Evolutionary conservation across 2,329 filamentous ascomycete species (phyloP), one percentile per base, ranked within the genome.

Genomic region (Grosmannia huntii): DNA sequence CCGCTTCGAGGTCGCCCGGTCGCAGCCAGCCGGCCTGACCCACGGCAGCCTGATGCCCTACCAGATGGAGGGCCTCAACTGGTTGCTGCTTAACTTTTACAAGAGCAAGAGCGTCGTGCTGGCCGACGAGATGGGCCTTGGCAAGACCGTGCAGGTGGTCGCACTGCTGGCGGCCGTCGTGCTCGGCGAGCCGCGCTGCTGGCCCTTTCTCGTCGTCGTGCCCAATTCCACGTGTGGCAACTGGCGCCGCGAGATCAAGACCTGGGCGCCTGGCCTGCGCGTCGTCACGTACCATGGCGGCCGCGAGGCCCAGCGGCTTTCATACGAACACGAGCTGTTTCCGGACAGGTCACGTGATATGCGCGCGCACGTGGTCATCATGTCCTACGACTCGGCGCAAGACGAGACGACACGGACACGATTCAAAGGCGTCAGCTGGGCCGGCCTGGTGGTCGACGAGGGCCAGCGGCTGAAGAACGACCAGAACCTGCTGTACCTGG

Each of bases 161-260:
- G 83, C 85, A 3, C 81, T 96, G 62, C 79, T 97, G 60, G 84
- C 88, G 1, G 84, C 86, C 0, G 72, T 97, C 44, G 78, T 86
- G 27, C 78, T 86, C 61, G 79, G 85, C 56, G 71, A 72, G n/a
- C 83, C 83, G 6, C 75, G 81, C 67, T 94, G 90, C 70, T 97
- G 88, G 81, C 94, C 94, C 0, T 97, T 96, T 68, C 77, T 99
- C 19, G 79, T 97, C 3, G 90, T 96, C 2, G 92, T 95, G 0
- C 94, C 94, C 0, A 97, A 97, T 67, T 86, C 92, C 0, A 99
- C 94, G 0, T 95, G 90, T 69, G 83, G 90, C n/a, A 99, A 99
- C 68, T 99, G 94, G 92, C 87, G 92, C 6, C 85, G 92, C 54
- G 94, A 99, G 68, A 90, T 97, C 70, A 95, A 95, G 73, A 85